Evolutionary conservation across 2,329 filamentous ascomycete genomes (phyloP).

Genomic region (Onygena corvina): DNA sequence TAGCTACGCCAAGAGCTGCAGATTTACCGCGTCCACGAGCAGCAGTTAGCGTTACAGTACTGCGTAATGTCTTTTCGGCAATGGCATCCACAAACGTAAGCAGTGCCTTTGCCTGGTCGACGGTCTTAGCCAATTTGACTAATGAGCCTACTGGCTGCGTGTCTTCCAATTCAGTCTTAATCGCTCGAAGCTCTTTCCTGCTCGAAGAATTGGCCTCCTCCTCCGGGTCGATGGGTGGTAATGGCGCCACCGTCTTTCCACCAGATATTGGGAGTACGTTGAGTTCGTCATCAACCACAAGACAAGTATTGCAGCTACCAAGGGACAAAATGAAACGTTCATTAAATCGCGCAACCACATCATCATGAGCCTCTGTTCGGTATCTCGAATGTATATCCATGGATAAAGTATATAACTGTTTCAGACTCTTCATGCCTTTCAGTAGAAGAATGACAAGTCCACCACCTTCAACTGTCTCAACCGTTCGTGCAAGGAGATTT

Average conservation of each 20-base stretch:
- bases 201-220: conserved; percentile 59
- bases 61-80: conserved; percentile 85
- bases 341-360: conserved; percentile 93
- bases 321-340: conserved; percentile 92
- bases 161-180: conserved; percentile 79
- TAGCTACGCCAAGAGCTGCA: conserved; percentile 83
- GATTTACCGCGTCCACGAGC: conserved; percentile 94
- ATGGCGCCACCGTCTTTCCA: conserved; percentile 72
- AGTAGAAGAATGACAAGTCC: conserved; percentile 80
- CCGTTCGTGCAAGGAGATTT: conserved; percentile 86
- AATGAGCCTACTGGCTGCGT: conserved; percentile 76
- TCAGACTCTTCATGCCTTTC: conserved; percentile 93
- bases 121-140: conserved; percentile 72
- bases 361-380: conserved; percentile 86
- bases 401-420: conserved; percentile 88
- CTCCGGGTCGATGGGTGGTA: conserved; percentile 65
- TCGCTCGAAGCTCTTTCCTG: conserved; percentile 62
- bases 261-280: conserved; percentile 96
- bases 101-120: conserved; percentile 94
- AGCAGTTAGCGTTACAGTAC: conserved; percentile 85
- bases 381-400: conserved; percentile 98
- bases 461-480: conserved; percentile 95
- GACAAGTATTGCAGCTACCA: conserved; percentile 84
- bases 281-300: conserved; percentile 94
- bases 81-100: conserved; percentile 94